These are phyloP conservation scores for Ceratobasidium sp. DNA, from an alignment of 1,284 basidiomycete species.

Conservation along the genomic window DNA sequence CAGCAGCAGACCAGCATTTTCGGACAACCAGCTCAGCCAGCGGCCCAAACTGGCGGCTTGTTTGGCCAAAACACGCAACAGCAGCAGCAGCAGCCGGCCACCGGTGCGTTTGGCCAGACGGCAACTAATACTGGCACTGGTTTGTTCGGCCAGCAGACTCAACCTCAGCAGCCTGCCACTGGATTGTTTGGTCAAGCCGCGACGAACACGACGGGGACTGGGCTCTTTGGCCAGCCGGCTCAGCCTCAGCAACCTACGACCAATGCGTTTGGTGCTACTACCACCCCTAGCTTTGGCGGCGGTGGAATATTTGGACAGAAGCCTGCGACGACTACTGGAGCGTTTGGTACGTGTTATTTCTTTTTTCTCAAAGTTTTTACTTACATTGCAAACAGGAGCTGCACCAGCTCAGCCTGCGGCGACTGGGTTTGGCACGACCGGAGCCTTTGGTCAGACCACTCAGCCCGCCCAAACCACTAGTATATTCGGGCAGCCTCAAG, in stretches of 20 bases:
- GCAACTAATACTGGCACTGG: slow-evolving; percentile 46
- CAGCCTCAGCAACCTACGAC: slow-evolving; percentile 43
- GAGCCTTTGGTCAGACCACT: slow-evolving; percentile 48
- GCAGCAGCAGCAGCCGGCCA: slow-evolving; percentile 37
- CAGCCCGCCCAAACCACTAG: slow-evolving; percentile 48
- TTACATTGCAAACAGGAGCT: slow-evolving; percentile 5
- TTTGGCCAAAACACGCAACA: slow-evolving; percentile 43
- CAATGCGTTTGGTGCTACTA: slow-evolving; percentile 38
- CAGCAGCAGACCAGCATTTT: slow-evolving; percentile 58
- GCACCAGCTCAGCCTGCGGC: slow-evolving; percentile 44
- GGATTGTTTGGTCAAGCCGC: slow-evolving; percentile 57
- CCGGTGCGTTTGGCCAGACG: slow-evolving; percentile 61
- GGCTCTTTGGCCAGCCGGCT: slow-evolving; percentile 45
- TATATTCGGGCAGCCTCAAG: slow-evolving; percentile 54
- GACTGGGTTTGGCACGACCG: slow-evolving; percentile 45
- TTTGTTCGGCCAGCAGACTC: slow-evolving; percentile 48
- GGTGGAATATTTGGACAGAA: slow-evolving; percentile 36
- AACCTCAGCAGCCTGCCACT: slow-evolving; percentile 50
- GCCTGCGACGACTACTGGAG: slow-evolving; percentile 36
- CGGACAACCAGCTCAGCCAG: slow-evolving; percentile 52
- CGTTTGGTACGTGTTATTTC: slow-evolving; percentile 24
- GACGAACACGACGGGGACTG: slow-evolving; percentile 46
- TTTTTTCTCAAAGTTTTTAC: background rate
- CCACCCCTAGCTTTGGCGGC: slow-evolving; percentile 34
- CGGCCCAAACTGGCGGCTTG: slow-evolving; percentile 37